These are phyloP conservation scores for Teratosphaeria destructans DNA, from an alignment of 2,329 filamentous ascomycete genomes.

Conservation along the genomic window DNA sequence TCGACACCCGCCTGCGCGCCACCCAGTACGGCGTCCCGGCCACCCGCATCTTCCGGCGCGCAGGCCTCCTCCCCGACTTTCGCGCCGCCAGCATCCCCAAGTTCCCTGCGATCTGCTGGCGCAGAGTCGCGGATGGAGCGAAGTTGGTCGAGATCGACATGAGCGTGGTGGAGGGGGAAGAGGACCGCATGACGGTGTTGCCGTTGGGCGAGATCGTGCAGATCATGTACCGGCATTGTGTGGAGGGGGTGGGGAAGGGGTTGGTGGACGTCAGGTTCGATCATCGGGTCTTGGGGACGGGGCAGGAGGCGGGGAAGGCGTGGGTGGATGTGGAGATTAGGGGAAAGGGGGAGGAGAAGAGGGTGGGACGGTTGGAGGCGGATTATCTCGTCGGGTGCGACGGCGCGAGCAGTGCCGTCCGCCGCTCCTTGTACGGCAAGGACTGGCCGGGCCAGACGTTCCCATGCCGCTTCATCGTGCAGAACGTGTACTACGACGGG, in stretches of 20 bases:
- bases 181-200: constrained; percentile 19
- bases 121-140: constrained; percentile 15
- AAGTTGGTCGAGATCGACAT: constrained; percentile 19
- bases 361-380: constrained; percentile 11
- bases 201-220: constrained; percentile 18
- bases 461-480: constrained; percentile 13
- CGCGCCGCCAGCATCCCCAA: constrained; percentile 15
- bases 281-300: constrained; percentile 16
- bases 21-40: constrained; percentile 34
- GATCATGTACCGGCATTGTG: constrained; percentile 15
- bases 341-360: constrained; percentile 14
- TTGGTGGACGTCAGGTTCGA: constrained; percentile 18
- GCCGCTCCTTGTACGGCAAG: constrained; percentile 15
- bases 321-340: constrained; percentile 20
- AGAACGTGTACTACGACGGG: constrained; percentile 21
- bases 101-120: constrained; percentile 19
- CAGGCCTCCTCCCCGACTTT: constrained; percentile 28
- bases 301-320: constrained; percentile 18
- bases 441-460: constrained; percentile 17
- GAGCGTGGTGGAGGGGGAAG: constrained; percentile 15
- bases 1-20: constrained; percentile 29
- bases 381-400: constrained; percentile 22
- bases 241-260: constrained; percentile 8
- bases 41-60: constrained; percentile 28
- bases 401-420: constrained; percentile 16